phyloP scores from a whole-genome alignment of 2,329 filamentous ascomycete genomes.

The Sporothrix phasma region DNA sequence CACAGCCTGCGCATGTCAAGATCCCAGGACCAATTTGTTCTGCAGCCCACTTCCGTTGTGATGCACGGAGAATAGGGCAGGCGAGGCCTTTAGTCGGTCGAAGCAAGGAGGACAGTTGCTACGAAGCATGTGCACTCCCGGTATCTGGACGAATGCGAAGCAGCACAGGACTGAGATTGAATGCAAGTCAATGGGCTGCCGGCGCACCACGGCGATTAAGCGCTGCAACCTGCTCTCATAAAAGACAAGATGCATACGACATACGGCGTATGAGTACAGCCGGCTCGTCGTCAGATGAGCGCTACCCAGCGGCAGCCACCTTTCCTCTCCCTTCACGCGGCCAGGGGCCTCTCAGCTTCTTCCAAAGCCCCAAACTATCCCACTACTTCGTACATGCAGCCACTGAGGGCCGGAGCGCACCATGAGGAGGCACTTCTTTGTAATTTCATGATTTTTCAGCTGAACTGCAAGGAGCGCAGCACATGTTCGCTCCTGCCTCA shows the following conservation, averaged over 20 bases:
- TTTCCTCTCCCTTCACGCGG: not conserved
- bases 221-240: conserved; percentile 7
- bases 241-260: too few species aligned
- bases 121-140: not conserved
- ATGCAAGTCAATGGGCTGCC: not conserved
- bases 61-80: not conserved
- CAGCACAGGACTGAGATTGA: not conserved
- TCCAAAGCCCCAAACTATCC: not conserved
- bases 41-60: not conserved
- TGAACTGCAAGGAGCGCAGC: not conserved
- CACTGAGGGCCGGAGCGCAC: not conserved
- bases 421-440: not conserved
- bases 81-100: not conserved
- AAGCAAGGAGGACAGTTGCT: not conserved
- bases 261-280: too few species aligned
- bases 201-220: conserved; percentile 4
- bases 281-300: not conserved
- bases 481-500: not conserved
- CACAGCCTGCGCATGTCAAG: not conserved
- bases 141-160: not conserved
- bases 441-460: conserved; percentile 8
- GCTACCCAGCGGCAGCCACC: not conserved
- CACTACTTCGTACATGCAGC: not conserved
- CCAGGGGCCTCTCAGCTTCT: conserved; percentile 5
- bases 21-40: not conserved